Conservation (phyloP, 805 yeast species). For the Pichia exigua region DNA sequence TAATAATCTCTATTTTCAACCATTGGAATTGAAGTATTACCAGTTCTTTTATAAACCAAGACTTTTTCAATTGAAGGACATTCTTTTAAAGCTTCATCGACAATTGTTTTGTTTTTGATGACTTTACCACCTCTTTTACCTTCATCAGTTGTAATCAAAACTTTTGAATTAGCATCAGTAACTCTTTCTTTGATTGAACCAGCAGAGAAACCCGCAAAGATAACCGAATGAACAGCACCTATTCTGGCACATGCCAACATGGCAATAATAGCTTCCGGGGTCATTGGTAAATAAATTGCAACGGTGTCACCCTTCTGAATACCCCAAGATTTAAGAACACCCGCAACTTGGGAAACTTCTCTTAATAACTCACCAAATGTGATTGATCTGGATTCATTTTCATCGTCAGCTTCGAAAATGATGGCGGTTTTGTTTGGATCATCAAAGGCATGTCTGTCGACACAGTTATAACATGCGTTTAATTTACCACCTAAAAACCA, state of each 20-base stretch:
- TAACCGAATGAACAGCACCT: slow-evolving; percentile 94
- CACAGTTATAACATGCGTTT: slow-evolving; percentile 90
- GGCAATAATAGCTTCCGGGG: slow-evolving; percentile 92
- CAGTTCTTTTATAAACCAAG: slow-evolving; percentile 84
- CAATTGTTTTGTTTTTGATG: slow-evolving; percentile 86
- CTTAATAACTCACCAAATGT: slow-evolving; percentile 82
- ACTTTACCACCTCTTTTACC: slow-evolving; percentile 93
- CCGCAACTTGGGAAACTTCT: slow-evolving; percentile 82
- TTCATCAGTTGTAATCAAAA: slow-evolving; percentile 91
- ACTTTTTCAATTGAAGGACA: slow-evolving; percentile 75
- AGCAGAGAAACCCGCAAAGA: slow-evolving; percentile 94
- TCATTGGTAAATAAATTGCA: slow-evolving; percentile 96
- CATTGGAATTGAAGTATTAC: slow-evolving; percentile 63
- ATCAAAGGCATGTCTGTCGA: slow-evolving; percentile 87
- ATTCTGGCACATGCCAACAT: slow-evolving; percentile 87
- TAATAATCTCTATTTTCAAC: slow-evolving; percentile 76
- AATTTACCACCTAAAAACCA: slow-evolving; percentile 94
- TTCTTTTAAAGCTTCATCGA: slow-evolving; percentile 82
- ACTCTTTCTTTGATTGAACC: slow-evolving; percentile 90
- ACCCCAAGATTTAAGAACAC: slow-evolving; percentile 75
- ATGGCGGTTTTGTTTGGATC: slow-evolving; percentile 80
- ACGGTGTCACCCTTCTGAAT: slow-evolving; percentile 92
- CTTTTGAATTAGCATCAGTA: slow-evolving; percentile 75
- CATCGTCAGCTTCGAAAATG: slow-evolving; percentile 93
- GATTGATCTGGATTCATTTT: slow-evolving; percentile 58